Evolutionary conservation across 2,329 filamentous ascomycete species (phyloP), one percentile per base, ranked within the genome.

Genomic region (Exophiala viscosa): DNA sequence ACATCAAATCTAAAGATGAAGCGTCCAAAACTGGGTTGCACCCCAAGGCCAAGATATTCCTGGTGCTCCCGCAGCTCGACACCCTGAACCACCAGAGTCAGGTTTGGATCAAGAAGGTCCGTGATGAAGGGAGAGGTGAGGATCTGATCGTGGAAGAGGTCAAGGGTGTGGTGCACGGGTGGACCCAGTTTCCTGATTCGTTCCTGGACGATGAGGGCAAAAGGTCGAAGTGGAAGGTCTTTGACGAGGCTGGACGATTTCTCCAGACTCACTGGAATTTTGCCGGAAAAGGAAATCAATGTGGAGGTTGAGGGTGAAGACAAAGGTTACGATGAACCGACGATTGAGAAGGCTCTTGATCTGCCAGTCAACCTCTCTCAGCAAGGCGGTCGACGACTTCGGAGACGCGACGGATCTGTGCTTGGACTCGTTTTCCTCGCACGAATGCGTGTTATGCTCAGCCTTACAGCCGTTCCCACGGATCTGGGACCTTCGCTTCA

Each of bases 111-210:
- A 17, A 60, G 46, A 62, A 64, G 41, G 54, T 60, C n/a, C 38
- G 44, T 8, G 53, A 61, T 18, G 44, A 55, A 20, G 60, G 59
- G 11, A 41, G 61, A 7, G 52, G 50, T 7, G 23, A 38, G 9
- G 52, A 62, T 40, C 46, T 64, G 33, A 50, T 46, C 5, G 52
- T 64, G 34, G 48, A 58, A 15, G 54, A 60, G 15, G 58, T 60
- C 35, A 48, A 57, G 33, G 59, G 57, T 14, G 60, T 60, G 15
- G 47, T 52, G 13, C 61, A 64, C 35, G 61, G 61, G 9, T 64
- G 60, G 59, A 64, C 61, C 3, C 61, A 64, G 38, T 62, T 64
- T 14, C 61, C 61, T 1, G 61, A 62, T 33, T 47, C 54, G 11
- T 64, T 57, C 55, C 34, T 64, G 39, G 53, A 50, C 39, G 60